phyloP scores from a whole-genome alignment of 441 rosid species.

The Viola pubescens region DNA sequence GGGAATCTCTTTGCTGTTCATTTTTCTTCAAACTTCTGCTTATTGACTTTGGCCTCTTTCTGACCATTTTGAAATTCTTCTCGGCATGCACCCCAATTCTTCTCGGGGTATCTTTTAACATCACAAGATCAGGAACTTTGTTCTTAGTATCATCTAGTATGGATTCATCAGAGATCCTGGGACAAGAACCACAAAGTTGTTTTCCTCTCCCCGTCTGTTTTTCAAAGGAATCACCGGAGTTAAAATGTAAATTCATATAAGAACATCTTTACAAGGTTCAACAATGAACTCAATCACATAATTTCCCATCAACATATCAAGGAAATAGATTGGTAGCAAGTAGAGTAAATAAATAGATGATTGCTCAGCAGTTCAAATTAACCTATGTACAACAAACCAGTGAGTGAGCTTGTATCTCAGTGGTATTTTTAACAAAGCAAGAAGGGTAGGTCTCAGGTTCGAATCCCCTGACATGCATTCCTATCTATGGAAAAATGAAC shows the following conservation, averaged over 20 bases:
- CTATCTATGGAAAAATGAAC: background rate
- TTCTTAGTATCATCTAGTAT: conserved; percentile 28
- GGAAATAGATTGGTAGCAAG: too few relatives aligned
- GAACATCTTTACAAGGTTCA: conserved; percentile 1
- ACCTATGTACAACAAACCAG: background rate
- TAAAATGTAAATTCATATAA: background rate
- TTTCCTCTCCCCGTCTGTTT: conserved; percentile 29
- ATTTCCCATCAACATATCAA: background rate
- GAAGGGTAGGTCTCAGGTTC: background rate
- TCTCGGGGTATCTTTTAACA: conserved; percentile 23
- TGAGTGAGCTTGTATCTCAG: too few relatives aligned
- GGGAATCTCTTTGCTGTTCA: conserved; percentile 19
- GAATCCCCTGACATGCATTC: background rate
- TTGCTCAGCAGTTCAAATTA: background rate
- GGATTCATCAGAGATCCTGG: conserved; percentile 27
- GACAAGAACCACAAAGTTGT: conserved; percentile 19
- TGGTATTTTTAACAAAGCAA: background rate
- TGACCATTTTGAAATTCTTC: conserved; percentile 19
- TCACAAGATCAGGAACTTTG: conserved; percentile 17
- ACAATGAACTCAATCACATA: conserved; percentile 6
- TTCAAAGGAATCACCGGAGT: conserved; percentile 9
- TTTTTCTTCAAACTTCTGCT: conserved; percentile 19
- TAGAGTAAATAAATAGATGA: background rate
- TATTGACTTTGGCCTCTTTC: conserved; percentile 23
- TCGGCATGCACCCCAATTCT: conserved; percentile 22